Evolutionary conservation across 768 basidiomycete genomes (phyloP), one percentile per base, ranked within the genome.

Genomic region (Tulasnella sp.): DNA sequence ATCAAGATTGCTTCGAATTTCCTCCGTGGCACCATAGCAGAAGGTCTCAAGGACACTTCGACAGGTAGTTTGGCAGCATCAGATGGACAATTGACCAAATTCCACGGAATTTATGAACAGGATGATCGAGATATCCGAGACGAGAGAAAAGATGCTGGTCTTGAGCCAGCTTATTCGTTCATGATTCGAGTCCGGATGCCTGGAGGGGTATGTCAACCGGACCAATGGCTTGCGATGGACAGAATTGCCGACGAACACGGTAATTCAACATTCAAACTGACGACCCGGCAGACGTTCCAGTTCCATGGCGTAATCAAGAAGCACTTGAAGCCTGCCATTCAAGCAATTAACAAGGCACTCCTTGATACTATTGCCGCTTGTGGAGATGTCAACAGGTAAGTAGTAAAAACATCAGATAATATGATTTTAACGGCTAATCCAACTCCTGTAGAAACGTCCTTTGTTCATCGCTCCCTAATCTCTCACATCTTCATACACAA

Each of bases 41-140:
- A 98, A 63, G 93, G 95, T 40, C 75, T 99, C 31, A 72, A 75
- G 57, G 93, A 98, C 64, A 74, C 69, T 48, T 77, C 72, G 48
- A 95, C 93, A 1, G 93, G 90, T 45, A 86, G 88, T n/a, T 77
- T 98, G 27, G 83, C 91, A 10, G 70, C 89, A 4, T 81, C 79
- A 57, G 95, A 99, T 64, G 81, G 79, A 6, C 95, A 98, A 66
- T 72, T 99, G 48, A 98, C 92, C 59, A 99, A 98, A 72, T 96
- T 98, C 78, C 88, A 90, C 61, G 89, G 89, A 15, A 90, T 89
- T 59, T 92, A 90, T 66, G 86, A 91, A 65, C 88, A 96, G 67
- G 95, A 98, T 63, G 95, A 99, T 64, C 83, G 95, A 41, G 95
- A 99, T 65, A 93, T 99, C 61, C 85, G 95, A 33, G 93, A 98